Conservation (phyloP, 768 basidiomycete species). For the Termitomyces sp. region DNA sequence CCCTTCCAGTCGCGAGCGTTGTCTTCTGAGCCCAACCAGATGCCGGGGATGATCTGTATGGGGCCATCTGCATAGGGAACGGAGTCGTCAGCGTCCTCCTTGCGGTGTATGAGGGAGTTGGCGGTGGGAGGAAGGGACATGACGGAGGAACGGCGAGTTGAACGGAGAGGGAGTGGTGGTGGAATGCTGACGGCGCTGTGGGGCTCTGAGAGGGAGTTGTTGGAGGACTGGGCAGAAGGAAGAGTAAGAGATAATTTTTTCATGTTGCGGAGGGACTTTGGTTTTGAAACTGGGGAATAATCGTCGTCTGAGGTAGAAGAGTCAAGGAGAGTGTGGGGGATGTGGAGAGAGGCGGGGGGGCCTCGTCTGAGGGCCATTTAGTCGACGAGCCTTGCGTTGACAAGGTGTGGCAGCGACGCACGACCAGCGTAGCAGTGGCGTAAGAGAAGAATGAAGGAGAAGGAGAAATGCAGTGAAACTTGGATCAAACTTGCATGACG, state of each 20-base stretch:
- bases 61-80: constrained; percentile 81
- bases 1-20: constrained; percentile 81
- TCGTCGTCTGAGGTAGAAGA: constrained; percentile 50
- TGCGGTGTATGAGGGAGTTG: constrained; percentile 56
- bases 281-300: constrained; percentile 40
- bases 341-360: constrained; percentile 54
- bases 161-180: constrained; percentile 21
- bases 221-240: constrained; percentile 57
- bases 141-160: constrained; percentile 61
- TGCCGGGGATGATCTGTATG: constrained; percentile 75
- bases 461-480: constrained; percentile 16
- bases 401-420: constrained; percentile 14
- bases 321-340: constrained; percentile 41
- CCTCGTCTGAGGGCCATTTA: constrained; percentile 43
- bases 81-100: constrained; percentile 56
- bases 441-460: constrained; percentile 20
- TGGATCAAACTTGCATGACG: constrained; percentile 7
- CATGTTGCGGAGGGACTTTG: constrained; percentile 58
- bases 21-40: constrained; percentile 92
- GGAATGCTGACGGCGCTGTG: constrained; percentile 28
- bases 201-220: constrained; percentile 36
- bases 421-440: constrained; percentile 18
- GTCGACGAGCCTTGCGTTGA: constrained; percentile 19
- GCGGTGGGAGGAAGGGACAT: constrained; percentile 61
- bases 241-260: constrained; percentile 74